Evolutionary conservation across 106 monocot species (phyloP).

Genomic region (Dendrobium catenatum): DNA sequence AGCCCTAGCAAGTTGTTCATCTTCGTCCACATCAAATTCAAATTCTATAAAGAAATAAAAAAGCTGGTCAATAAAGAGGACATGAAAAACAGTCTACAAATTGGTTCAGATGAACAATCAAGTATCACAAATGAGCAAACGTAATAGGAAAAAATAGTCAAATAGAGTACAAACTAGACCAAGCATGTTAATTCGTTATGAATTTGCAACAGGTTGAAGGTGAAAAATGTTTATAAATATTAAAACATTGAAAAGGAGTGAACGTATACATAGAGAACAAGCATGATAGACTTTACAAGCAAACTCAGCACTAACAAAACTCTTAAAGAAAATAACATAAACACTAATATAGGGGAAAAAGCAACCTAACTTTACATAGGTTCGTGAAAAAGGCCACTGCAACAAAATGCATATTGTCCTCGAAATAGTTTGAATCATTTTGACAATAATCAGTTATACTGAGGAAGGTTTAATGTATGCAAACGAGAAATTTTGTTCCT

Average conservation of each 20-base stretch:
- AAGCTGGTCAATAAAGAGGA: background rate
- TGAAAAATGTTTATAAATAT: background rate
- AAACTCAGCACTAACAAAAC: background rate
- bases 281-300: background rate
- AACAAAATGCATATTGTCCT: background rate
- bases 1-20: constrained; percentile 83
- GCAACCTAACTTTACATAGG: background rate
- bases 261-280: background rate
- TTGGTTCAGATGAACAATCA: background rate
- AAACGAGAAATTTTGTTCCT: no score
- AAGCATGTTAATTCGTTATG: background rate
- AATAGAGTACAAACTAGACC: background rate
- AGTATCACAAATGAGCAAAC: background rate
- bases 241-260: background rate
- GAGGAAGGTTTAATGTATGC: no score
- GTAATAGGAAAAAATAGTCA: background rate
- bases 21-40: constrained; percentile 57
- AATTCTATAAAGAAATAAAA: constrained; percentile 20
- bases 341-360: background rate
- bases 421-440: background rate
- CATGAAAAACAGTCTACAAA: background rate
- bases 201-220: background rate
- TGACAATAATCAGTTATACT: background rate
- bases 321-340: background rate
- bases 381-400: background rate